These are phyloP conservation scores for Xylariaceae sp. DNA, from an alignment of 2,329 filamentous ascomycete species.

Conservation along the genomic window DNA sequence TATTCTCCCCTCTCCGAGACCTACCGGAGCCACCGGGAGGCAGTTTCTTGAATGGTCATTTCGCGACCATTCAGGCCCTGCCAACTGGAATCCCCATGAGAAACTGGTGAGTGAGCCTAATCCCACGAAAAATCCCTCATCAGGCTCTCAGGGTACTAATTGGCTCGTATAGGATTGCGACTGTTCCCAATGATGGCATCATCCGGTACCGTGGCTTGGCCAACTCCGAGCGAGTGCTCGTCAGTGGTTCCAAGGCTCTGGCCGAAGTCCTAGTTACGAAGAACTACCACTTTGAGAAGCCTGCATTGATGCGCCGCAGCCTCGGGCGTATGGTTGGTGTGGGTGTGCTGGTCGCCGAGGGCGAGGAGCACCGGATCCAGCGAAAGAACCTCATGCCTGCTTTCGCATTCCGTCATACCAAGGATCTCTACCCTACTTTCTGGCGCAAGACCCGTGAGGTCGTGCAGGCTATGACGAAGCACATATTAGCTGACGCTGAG, in stretches of 20 bases:
- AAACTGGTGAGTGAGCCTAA: constrained; percentile 40
- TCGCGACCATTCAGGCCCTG: constrained; percentile 34
- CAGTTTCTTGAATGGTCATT: constrained; percentile 48
- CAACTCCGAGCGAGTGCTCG: constrained; percentile 31
- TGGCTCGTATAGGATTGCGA: constrained; percentile 44
- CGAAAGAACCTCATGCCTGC: constrained; percentile 75
- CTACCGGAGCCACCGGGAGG: constrained; percentile 42
- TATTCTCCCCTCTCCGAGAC: constrained; percentile 45
- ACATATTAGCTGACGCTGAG: constrained; percentile 38
- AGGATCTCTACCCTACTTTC: constrained; percentile 77
- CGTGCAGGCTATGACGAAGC: constrained; percentile 54
- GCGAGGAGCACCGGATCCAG: constrained; percentile 82
- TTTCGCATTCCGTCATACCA: constrained; percentile 81
- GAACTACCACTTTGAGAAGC: constrained; percentile 66
- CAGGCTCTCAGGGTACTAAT: constrained; percentile 15
- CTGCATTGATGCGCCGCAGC: constrained; percentile 45
- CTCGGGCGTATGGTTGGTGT: constrained; percentile 62
- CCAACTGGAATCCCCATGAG: constrained; percentile 42
- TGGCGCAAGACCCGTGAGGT: constrained; percentile 72
- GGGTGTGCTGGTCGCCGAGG: constrained; percentile 75
- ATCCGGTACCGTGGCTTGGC: constrained; percentile 56
- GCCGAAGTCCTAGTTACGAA: constrained; percentile 64
- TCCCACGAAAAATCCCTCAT: background rate
- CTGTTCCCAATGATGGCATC: constrained; percentile 61
- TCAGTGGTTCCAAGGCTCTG: constrained; percentile 59